Conservation (phyloP, 2,329 filamentous ascomycete genomes). For the Phoma sp. region DNA sequence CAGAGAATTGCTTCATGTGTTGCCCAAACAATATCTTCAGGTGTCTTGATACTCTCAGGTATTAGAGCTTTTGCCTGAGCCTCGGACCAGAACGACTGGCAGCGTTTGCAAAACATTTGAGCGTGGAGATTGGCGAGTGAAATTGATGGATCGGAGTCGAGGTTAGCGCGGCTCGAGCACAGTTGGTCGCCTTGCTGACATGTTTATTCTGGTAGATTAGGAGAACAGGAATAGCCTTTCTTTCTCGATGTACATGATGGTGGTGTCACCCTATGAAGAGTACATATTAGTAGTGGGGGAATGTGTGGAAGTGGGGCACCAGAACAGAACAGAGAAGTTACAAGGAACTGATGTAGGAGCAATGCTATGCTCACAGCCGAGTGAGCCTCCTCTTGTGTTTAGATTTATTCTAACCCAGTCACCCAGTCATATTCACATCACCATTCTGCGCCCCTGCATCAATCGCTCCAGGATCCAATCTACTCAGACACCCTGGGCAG, state of each 20-base stretch:
- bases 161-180: background rate
- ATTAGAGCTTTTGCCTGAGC: constrained; percentile 9
- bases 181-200: background rate
- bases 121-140: background rate
- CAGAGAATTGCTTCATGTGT: background rate
- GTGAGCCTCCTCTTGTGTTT: background rate
- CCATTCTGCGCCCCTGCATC: constrained; percentile 24
- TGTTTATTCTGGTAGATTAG: background rate
- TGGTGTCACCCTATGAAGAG: background rate
- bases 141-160: background rate
- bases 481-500: constrained; percentile 83
- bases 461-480: constrained; percentile 27
- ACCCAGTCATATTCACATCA: constrained; percentile 42
- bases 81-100: constrained; percentile 19
- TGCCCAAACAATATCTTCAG: background rate
- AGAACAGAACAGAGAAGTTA: too few species aligned
- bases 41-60: constrained; percentile 1
- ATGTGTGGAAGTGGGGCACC: background rate
- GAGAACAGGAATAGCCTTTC: background rate
- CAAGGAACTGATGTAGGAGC: too few species aligned
- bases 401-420: background rate
- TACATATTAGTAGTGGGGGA: background rate
- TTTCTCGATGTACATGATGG: background rate
- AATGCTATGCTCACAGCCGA: too few species aligned
- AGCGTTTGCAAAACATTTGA: constrained; percentile 27